Evolutionary conservation across 169 alveolate species (phyloP).

Genomic region (Babesia bigemina): DNA sequence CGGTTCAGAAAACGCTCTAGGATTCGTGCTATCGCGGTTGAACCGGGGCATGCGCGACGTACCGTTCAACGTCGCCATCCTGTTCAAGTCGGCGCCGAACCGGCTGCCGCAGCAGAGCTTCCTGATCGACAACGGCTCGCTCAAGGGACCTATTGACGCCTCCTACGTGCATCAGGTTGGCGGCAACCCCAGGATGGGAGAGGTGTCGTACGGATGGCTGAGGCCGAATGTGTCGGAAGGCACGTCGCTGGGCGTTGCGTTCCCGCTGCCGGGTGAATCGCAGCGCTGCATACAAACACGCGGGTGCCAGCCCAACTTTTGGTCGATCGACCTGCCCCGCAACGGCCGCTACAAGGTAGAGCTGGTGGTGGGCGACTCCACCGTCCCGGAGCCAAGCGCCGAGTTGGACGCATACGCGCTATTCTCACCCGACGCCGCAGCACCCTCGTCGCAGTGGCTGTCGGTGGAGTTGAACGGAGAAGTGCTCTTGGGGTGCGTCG

Average conservation of each 20-base stretch:
- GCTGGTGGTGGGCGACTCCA: conserved; percentile 39
- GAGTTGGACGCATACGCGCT: not conserved
- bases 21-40: conserved; percentile 24
- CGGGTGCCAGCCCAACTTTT: conserved; percentile 64
- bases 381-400: not conserved
- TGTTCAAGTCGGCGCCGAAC: conserved; percentile 27
- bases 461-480: conserved; percentile 61
- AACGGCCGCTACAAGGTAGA: conserved; percentile 63
- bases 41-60: conserved; percentile 6
- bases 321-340: conserved; percentile 69
- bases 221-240: conserved; percentile 30
- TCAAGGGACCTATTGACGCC: conserved; percentile 31
- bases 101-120: conserved; percentile 35
- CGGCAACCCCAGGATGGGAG: conserved; percentile 38
- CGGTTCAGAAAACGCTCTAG: conserved; percentile 1
- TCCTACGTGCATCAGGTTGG: conserved; percentile 24
- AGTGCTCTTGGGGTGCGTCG: conserved; percentile 38
- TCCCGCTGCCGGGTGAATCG: conserved; percentile 58
- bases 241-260: conserved; percentile 40
- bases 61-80: conserved; percentile 21
- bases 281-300: conserved; percentile 49
- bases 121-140: conserved; percentile 32
- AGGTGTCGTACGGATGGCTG: conserved; percentile 45
- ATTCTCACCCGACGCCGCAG: not conserved
- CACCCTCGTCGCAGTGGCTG: conserved; percentile 17